These are phyloP conservation scores for Phytophthora litchii DNA, from an alignment of 352 stramenopile species.

Conservation along the genomic window DNA sequence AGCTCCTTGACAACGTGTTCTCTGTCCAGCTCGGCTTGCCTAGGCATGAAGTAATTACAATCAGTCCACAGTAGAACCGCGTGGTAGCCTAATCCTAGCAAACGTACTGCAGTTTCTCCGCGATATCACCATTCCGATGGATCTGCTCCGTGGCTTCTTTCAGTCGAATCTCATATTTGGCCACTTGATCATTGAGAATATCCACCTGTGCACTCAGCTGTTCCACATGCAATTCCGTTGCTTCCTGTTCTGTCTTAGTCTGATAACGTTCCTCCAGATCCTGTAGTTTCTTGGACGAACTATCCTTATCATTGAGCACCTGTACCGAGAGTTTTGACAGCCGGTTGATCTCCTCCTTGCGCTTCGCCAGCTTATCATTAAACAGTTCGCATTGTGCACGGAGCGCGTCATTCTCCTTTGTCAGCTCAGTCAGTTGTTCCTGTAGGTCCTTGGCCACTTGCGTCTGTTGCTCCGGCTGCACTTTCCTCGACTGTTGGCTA, in stretches of 20 bases:
- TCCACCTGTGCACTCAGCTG: conserved; percentile 75
- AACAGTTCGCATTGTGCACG: conserved; percentile 46
- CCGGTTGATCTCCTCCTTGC: conserved; percentile 72
- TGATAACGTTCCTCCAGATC: conserved; percentile 43
- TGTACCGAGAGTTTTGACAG: conserved; percentile 57
- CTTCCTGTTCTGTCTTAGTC: conserved; percentile 43
- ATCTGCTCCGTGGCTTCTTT: conserved; percentile 68
- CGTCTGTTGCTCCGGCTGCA: conserved; percentile 23
- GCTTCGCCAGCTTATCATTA: conserved; percentile 59
- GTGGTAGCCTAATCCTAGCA: neutral
- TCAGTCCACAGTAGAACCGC: neutral
- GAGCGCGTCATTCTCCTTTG: conserved; percentile 50
- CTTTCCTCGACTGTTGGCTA: conserved; percentile 24
- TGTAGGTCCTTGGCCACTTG: conserved; percentile 54
- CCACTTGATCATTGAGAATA: conserved; percentile 79
- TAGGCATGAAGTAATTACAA: conserved; percentile 13
- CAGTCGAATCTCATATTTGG: conserved; percentile 79
- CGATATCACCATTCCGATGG: conserved; percentile 39
- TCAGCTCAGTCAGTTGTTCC: conserved; percentile 51
- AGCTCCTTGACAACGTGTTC: conserved; percentile 65
- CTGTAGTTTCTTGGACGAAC: conserved; percentile 33
- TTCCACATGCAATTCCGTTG: conserved; percentile 65
- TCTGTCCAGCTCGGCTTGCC: conserved; percentile 52
- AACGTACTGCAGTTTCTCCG: conserved; percentile 63
- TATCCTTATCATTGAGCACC: conserved; percentile 30